phyloP scores from a whole-genome alignment of 768 basidiomycete species.

The Russula abietina region DNA sequence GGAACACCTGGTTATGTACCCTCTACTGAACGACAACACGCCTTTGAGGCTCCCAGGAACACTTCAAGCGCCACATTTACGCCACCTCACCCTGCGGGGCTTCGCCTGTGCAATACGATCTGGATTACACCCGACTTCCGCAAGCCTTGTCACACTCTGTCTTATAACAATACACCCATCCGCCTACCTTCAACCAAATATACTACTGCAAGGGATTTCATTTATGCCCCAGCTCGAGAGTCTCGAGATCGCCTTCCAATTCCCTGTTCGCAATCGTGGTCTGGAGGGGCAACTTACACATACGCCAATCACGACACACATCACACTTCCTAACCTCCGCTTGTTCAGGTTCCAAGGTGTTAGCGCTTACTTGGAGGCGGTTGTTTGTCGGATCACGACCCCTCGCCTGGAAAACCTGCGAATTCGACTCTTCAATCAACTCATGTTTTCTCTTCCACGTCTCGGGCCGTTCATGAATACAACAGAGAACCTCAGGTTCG shows the following conservation, averaged over 20 bases:
- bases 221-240: too few species aligned
- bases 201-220: too few species aligned
- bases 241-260: background rate
- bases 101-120: background rate
- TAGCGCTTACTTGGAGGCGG: background rate
- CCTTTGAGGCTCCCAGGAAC: background rate
- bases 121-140: background rate
- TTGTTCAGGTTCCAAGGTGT: background rate
- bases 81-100: background rate
- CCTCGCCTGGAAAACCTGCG: background rate
- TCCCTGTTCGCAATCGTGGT: background rate
- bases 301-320: background rate
- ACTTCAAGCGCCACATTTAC: background rate
- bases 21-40: background rate
- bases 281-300: background rate
- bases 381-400: background rate
- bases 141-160: background rate
- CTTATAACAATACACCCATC: too few species aligned
- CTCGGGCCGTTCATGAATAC: background rate
- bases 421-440: background rate
- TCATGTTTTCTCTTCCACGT: background rate
- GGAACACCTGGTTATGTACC: background rate
- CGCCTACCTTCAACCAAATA: too few species aligned
- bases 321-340: background rate
- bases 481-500: background rate